Evolutionary conservation across 2,329 filamentous ascomycete species (phyloP), one percentile per base, ranked within the genome.

Genomic region (Apiospora sp.): DNA sequence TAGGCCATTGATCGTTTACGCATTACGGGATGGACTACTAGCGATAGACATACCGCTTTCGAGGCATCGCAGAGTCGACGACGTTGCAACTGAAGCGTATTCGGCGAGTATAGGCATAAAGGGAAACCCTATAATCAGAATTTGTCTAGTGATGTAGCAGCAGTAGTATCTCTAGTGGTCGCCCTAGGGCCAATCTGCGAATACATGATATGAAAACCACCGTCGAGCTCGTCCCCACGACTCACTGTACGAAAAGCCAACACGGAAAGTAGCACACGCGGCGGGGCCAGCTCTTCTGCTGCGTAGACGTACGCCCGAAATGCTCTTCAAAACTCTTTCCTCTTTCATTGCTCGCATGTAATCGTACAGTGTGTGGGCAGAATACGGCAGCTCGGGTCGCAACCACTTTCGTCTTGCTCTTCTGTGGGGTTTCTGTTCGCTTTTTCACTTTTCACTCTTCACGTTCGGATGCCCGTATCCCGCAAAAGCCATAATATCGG

Each of bases 311-410:
- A n/a, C 30, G n/a, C 30, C 19, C 30, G 30, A 64, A n/a, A 37
- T 37, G 30, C 30, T n/a, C 19, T 64, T 64, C 54, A 64, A 64
- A 37, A 37, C 30, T 64, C 12, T 64, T 34, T 64, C 54, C 30
- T 64, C 12, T 41, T 34, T 64, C 54, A 64, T 64, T 64, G 30
- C 54, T n/a, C 12, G 54, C 54, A 10, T 64, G 54, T 64, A 64
- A 64, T 64, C 54, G 54, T 64, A 64, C 54, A 64, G 54, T 37
- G 30, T 64, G 54, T 64, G 54, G 54, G 54, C 13, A 64, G 54
- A 64, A 64, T 64, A 37, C 54, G 54, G 54, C 54, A 64, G 54
- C 30, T 64, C 54, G 30, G 19, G 30, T 64, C 54, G 54, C 54
- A 30, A 64, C 54, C 54, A 64, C 54, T 64, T 64, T n/a, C 54